These are phyloP conservation scores for Solanum arcanum DNA, from an alignment of 257 asterid genomes.

Conservation along the genomic window DNA sequence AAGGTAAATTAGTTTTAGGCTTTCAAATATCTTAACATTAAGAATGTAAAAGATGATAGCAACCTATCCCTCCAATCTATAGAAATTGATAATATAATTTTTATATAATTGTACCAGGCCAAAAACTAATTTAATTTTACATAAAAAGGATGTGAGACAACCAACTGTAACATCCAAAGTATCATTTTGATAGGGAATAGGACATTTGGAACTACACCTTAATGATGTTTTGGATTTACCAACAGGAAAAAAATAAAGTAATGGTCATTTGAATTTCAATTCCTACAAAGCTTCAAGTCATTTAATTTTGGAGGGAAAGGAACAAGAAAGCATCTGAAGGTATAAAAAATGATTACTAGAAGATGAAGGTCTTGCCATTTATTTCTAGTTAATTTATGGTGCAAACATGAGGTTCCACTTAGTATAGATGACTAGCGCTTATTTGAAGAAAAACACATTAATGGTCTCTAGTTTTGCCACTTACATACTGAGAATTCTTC, in stretches of 20 bases:
- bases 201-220: not conserved
- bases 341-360: not conserved
- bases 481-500: not conserved
- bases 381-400: not conserved
- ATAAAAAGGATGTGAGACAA: not conserved
- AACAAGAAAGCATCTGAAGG: not conserved
- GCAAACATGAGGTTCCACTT: not conserved
- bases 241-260: not conserved
- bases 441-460: not conserved
- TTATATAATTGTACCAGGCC: not conserved
- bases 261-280: not conserved
- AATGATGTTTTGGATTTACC: not conserved
- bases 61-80: not conserved
- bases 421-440: not conserved
- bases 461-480: not conserved
- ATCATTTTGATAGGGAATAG: not conserved
- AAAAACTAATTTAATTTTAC: not conserved
- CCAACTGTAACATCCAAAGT: not conserved
- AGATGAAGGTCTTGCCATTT: not conserved
- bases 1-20: not conserved
- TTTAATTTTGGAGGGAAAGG: not conserved
- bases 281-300: not conserved
- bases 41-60: not conserved
- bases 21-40: not conserved
- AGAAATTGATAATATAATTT: not conserved